phyloP scores from a whole-genome alignment of 768 basidiomycete genomes.

The Pleurotus djamor region DNA sequence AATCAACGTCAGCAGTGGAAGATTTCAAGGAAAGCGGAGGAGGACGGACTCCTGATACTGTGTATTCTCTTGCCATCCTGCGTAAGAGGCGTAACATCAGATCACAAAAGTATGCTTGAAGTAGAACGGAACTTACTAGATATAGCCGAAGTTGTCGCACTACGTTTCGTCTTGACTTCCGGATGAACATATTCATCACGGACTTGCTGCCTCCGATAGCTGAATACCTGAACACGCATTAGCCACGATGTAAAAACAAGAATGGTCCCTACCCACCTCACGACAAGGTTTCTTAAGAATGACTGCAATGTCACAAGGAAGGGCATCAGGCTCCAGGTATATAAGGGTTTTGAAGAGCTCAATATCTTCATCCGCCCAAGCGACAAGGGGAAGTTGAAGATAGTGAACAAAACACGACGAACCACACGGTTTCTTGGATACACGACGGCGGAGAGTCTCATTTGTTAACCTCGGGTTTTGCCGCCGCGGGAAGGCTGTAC shows the following conservation, averaged over 20 bases:
- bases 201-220: not conserved
- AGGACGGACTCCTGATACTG: too few relatives aligned
- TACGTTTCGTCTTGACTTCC: not conserved
- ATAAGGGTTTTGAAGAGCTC: constrained; percentile 37
- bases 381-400: constrained; percentile 33
- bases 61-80: too few relatives aligned
- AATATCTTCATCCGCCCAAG: constrained; percentile 36
- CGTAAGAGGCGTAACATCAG: too few relatives aligned
- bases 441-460: constrained; percentile 12
- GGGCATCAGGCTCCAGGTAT: constrained; percentile 38
- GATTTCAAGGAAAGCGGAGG: not conserved
- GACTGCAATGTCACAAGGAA: constrained; percentile 53
- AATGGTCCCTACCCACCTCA: constrained; percentile 42
- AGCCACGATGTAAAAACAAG: not conserved
- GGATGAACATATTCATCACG: not conserved
- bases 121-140: too few relatives aligned
- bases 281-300: constrained; percentile 58
- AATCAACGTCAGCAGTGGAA: not conserved
- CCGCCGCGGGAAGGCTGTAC: not conserved
- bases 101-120: too few relatives aligned
- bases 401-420: too few relatives aligned
- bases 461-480: constrained; percentile 18
- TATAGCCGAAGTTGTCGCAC: too few relatives aligned
- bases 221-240: constrained; percentile 2
- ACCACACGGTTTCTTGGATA: too few relatives aligned